A percentile compares a stretch with the other conserved stretches of the same genome.
Evolutionary conservation across 2,329 filamentous ascomycete species (phyloP).

Genomic region (Fusarium torreyae): DNA sequence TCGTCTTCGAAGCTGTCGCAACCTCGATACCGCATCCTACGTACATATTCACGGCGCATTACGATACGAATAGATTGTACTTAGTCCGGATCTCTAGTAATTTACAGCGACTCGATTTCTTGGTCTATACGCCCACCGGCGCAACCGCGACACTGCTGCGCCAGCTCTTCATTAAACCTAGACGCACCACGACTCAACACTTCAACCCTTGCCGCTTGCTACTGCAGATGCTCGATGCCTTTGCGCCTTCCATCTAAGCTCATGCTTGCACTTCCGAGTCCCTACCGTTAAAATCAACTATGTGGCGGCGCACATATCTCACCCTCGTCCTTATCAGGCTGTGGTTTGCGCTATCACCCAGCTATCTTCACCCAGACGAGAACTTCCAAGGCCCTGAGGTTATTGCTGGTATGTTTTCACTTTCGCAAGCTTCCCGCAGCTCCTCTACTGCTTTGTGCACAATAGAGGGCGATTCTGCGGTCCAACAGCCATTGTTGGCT

Average conservation of each 20-base stretch:
- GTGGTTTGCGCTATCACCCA: conserved; percentile 94
- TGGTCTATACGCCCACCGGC: background rate
- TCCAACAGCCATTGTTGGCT: too few relatives aligned
- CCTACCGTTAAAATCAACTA: conserved; percentile 59
- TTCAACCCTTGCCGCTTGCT: conserved; percentile 18
- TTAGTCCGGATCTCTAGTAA: background rate
- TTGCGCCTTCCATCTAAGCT: conserved; percentile 40
- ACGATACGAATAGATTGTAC: conserved; percentile 16
- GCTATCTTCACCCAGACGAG: conserved; percentile 98
- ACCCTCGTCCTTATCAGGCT: conserved; percentile 87
- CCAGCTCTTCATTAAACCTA: background rate
- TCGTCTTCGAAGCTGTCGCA: conserved; percentile 16
- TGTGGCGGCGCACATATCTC: conserved; percentile 95
- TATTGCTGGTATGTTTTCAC: conserved; percentile 81
- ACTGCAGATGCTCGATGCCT: conserved; percentile 41
- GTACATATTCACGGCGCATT: conserved; percentile 14
- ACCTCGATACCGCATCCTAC: conserved; percentile 16
- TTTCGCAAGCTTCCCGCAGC: background rate
- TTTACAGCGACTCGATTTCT: background rate
- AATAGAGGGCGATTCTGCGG: background rate
- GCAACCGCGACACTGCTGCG: conserved; percentile 23
- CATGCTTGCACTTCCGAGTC: conserved; percentile 49
- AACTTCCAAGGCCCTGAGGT: conserved; percentile 99
- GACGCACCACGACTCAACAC: conserved; percentile 15
- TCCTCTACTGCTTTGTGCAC: conserved; percentile 8